phyloP scores from a whole-genome alignment of 2,329 filamentous ascomycete genomes.

The Emergomyces pasteurianus region DNA sequence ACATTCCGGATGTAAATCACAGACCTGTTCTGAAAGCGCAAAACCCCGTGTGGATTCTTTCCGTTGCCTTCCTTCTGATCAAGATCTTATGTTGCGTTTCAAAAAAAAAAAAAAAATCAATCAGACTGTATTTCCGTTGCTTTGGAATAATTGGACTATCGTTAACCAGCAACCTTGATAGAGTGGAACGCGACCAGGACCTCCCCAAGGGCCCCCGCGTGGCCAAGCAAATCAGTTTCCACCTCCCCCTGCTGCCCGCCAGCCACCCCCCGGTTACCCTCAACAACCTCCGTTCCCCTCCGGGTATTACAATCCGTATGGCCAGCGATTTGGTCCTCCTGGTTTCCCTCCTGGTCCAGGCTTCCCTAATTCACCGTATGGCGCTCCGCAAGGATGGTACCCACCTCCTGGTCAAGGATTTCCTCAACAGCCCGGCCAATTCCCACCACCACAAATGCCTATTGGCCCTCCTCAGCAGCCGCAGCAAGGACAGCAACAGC shows the following conservation, averaged over 20 bases:
- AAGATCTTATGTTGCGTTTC: constrained; percentile 8
- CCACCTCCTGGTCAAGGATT: constrained; percentile 64
- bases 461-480: constrained; percentile 44
- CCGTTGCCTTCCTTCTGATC: constrained; percentile 99
- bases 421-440: constrained; percentile 52
- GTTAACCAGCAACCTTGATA: constrained; percentile 15
- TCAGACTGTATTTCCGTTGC: background rate
- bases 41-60: constrained; percentile 83
- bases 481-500: constrained; percentile 24
- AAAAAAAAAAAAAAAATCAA: background rate
- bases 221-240: constrained; percentile 30
- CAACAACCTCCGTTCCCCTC: constrained; percentile 33
- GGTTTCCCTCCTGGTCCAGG: constrained; percentile 46
- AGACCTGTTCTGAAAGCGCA: constrained; percentile 81
- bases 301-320: constrained; percentile 35
- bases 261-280: constrained; percentile 28
- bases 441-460: constrained; percentile 49
- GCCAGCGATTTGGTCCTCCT: constrained; percentile 36
- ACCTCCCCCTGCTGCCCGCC: constrained; percentile 25
- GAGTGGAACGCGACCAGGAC: constrained; percentile 33
- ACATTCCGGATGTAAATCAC: constrained; percentile 90
- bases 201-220: constrained; percentile 26
- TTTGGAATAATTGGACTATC: background rate
- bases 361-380: constrained; percentile 66
- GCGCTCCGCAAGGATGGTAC: constrained; percentile 65